A percentile compares a stretch with the other conserved stretches of the same genome.
Conservation (phyloP, 2,329 filamentous ascomycete species). For the Simplicillium aogashimaense region DNA sequence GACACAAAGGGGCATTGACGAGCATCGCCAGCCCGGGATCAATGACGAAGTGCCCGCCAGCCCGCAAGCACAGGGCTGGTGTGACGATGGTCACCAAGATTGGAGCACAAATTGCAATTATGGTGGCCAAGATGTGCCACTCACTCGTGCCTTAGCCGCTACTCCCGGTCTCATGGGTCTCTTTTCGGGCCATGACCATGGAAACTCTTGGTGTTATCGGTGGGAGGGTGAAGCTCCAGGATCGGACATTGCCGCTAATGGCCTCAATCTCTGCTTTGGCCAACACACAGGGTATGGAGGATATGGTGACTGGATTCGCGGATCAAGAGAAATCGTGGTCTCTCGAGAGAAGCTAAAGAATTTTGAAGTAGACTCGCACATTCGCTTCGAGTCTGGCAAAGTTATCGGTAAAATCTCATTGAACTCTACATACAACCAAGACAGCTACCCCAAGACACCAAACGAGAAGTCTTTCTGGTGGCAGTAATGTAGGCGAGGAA, state of each 20-base stretch:
- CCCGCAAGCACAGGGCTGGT: slow-evolving; percentile 22
- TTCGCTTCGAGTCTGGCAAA: slow-evolving; percentile 41
- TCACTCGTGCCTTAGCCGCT: slow-evolving; percentile 44
- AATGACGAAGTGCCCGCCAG: slow-evolving; percentile 19
- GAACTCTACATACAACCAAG: slow-evolving; percentile 44
- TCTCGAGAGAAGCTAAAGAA: slow-evolving; percentile 26
- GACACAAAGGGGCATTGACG: slow-evolving; percentile 13
- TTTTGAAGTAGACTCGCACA: slow-evolving; percentile 41
- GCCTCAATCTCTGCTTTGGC: slow-evolving; percentile 37
- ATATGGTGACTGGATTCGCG: slow-evolving; percentile 49
- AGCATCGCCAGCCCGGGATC: slow-evolving; percentile 20
- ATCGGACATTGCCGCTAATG: slow-evolving; percentile 14
- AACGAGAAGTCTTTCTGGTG: slow-evolving; percentile 15
- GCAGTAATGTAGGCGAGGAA: no score
- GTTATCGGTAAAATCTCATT: slow-evolving; percentile 37
- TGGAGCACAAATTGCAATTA: slow-evolving; percentile 16
- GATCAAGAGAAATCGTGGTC: slow-evolving; percentile 26
- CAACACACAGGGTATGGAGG: slow-evolving; percentile 57
- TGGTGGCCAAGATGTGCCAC: slow-evolving; percentile 37
- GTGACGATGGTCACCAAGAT: slow-evolving; percentile 12
- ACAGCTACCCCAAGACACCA: slow-evolving; percentile 32
- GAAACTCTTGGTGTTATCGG: slow-evolving; percentile 37
- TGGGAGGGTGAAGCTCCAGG: slow-evolving; percentile 18
- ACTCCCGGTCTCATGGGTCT: slow-evolving; percentile 39
- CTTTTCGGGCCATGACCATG: slow-evolving; percentile 53